Conservation (phyloP, 1,139 yeast species). For the Eremothecium cymbalariae region DNA sequence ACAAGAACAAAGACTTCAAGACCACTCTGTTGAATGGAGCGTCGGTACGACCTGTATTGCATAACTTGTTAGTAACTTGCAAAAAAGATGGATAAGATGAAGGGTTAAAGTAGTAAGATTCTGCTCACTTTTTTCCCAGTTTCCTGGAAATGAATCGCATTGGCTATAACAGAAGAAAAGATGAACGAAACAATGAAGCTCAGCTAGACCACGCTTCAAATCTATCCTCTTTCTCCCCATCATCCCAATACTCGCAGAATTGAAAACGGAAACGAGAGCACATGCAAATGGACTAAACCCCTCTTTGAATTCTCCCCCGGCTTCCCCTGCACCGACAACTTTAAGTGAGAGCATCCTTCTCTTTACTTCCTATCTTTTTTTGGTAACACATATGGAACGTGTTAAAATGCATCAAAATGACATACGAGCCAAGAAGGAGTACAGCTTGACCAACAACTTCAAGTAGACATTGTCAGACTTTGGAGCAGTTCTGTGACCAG, state of each 20-base stretch:
- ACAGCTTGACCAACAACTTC: slow-evolving; percentile 93
- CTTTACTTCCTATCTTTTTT: slow-evolving; percentile 10
- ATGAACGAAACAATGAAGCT: neutral
- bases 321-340: neutral
- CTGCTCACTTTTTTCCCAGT: slow-evolving; percentile 23
- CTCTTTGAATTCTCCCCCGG: neutral
- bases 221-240: too few species aligned
- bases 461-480: slow-evolving; percentile 99
- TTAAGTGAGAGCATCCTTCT: slow-evolving; percentile 13
- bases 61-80: slow-evolving; percentile 21
- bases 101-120: slow-evolving; percentile 21
- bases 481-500: slow-evolving; percentile 98
- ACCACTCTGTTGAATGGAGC: slow-evolving; percentile 97
- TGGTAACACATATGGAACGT: too few species aligned
- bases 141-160: slow-evolving; percentile 12
- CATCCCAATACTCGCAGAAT: slow-evolving; percentile 14
- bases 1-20: slow-evolving; percentile 89
- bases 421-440: slow-evolving; percentile 99
- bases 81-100: slow-evolving; percentile 14
- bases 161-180: slow-evolving; percentile 4
- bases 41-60: slow-evolving; percentile 80
- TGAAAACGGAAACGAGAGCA: neutral
- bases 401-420: slow-evolving; percentile 22
- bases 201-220: too few species aligned
- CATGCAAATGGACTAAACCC: slow-evolving; percentile 1